Evolutionary conservation across 495 filamentous ascomycete species (phyloP).

Genomic region (Oleoguttula mirabilis): DNA sequence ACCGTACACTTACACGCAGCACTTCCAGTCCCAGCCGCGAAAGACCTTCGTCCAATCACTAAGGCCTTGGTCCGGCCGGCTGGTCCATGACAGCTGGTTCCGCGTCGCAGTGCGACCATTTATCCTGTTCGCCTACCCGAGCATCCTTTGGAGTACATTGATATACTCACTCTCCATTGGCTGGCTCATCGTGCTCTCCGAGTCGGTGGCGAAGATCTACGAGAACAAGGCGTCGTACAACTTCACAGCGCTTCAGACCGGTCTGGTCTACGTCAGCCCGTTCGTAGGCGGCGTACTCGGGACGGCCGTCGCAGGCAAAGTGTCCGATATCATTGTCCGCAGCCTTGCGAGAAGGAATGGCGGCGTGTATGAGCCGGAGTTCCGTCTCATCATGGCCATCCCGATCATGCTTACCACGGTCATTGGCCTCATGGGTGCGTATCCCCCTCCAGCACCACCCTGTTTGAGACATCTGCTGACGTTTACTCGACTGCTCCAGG

Average conservation of each 20-base stretch:
- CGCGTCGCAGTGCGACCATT: constrained; percentile 67
- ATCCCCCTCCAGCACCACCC: too few species aligned
- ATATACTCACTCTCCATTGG: constrained; percentile 86
- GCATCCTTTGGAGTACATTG: constrained; percentile 78
- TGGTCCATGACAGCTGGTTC: constrained; percentile 67
- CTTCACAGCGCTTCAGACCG: constrained; percentile 67
- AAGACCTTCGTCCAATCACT: constrained; percentile 61
- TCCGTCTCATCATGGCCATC: constrained; percentile 80
- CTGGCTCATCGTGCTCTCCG: constrained; percentile 91
- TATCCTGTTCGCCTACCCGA: constrained; percentile 74
- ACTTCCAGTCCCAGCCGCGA: constrained; percentile 35
- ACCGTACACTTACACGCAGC: constrained; percentile 17
- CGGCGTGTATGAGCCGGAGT: constrained; percentile 92
- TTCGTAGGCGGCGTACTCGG: constrained; percentile 84
- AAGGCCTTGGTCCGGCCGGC: constrained; percentile 60
- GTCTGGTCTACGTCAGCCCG: constrained; percentile 79
- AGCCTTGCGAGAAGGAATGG: constrained; percentile 74
- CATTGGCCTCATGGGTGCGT: constrained; percentile 83
- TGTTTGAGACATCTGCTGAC: too few species aligned
- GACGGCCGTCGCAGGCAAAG: constrained; percentile 78
- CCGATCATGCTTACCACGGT: constrained; percentile 69
- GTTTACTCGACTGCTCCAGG: too few species aligned
- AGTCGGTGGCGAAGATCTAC: constrained; percentile 70
- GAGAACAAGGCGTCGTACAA: constrained; percentile 53
- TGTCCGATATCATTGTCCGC: constrained; percentile 72